Conservation (phyloP, 75 land plant species). For the Selaginella tamariscina region DNA sequence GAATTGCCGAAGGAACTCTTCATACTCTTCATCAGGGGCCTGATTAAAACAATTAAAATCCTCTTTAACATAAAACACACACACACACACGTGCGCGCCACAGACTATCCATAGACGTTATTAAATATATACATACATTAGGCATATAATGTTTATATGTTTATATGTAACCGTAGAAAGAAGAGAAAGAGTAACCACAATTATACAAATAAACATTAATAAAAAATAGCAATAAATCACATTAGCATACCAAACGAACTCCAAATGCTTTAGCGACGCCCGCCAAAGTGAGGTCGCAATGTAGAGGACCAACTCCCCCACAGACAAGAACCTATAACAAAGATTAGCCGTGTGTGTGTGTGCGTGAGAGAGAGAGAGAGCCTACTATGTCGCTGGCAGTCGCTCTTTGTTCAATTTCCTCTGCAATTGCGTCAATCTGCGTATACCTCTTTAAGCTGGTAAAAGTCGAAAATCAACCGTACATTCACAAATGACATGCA, state of each 20-base stretch:
- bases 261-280: slow-evolving; percentile 95
- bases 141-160: background rate
- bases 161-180: background rate
- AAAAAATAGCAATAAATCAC: too few species aligned
- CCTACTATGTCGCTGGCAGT: slow-evolving; percentile 57
- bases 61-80: background rate
- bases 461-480: too few species aligned
- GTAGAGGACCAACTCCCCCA: slow-evolving; percentile 85
- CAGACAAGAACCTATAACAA: slow-evolving; percentile 64
- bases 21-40: slow-evolving; percentile 92
- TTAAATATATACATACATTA: background rate
- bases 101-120: background rate
- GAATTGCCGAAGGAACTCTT: slow-evolving; percentile 61
- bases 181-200: slow-evolving; percentile 1
- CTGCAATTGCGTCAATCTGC: slow-evolving; percentile 91
- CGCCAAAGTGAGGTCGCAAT: slow-evolving; percentile 68
- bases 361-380: too few species aligned
- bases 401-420: slow-evolving; percentile 58
- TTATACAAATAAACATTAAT: background rate
- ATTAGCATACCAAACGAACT: slow-evolving; percentile 64
- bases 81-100: background rate
- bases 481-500: too few species aligned
- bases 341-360: too few species aligned
- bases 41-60: slow-evolving; percentile 10
- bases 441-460: background rate